Evolutionary conservation across 768 basidiomycete species (phyloP), one percentile per base, ranked within the genome.

Genomic region (Suillus weaverae): DNA sequence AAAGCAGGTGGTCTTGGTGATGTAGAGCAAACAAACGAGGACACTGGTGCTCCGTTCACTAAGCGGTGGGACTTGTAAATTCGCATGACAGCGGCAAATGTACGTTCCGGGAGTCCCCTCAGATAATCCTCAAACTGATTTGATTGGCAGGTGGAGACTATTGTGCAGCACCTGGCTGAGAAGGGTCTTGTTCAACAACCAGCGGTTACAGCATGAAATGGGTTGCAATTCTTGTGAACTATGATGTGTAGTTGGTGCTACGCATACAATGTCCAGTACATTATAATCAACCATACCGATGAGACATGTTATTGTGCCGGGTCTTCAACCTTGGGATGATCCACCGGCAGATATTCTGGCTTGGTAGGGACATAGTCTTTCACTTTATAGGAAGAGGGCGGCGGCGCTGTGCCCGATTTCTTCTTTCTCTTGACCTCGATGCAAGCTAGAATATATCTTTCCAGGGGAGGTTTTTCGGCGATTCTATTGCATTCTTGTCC

Each of bases 31-130:
- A 90, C 88, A 64, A 90, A 85, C 38, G 92, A 95, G 72, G 92
- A 98, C 68, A 92, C 94, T 9, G 92, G 91, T 0, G 90, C 92
- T 7, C 89, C 90, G 6, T 92, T 92, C 78, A 98, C 95, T 1
- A 96, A 97, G 78, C 86, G 92, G 62, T 99, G 97, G 97, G 97
- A 99, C 74, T 88, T 86, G 72, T 91, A 96, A 73, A 98, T 98
- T 72, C 86, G 94, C 68, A 83, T 89, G 69, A 95, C 91, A 1
- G 93, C 93, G 50, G 89, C 92, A 36, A 92, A 93, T 73, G 95
- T 96, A 75, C 69, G 87, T 74, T 46, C 56, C 54, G 7, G 30
- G 33, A 35, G 36, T 36, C 20, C 6, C 32, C 7, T 63, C 32
- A 30, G 22, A 8, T 18, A 22, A 10, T 56, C 36, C 22, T 14